Evolutionary conservation across 2,329 filamentous ascomycete species (phyloP), one percentile per base, ranked within the genome.

Genomic region (Coniochaeta sp.): DNA sequence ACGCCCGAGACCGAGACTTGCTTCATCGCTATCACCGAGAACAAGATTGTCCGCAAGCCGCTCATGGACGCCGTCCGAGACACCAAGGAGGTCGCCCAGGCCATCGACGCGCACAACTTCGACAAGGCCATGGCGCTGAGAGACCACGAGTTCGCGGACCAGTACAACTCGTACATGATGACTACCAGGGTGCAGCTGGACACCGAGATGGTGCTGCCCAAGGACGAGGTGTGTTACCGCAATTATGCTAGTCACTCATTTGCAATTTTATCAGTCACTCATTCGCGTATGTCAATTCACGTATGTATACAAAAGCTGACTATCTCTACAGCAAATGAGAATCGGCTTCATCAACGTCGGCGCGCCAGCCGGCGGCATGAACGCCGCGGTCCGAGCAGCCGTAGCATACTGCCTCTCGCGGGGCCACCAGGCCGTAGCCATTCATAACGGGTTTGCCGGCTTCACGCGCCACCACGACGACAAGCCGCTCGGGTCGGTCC

Each of bases 271-370:
- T 19, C 28, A 24, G 9, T 32, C 30, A 32, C 17, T 42, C n/a
- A n/a, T n/a, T n/a, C n/a, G n/a, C n/a, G n/a, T n/a, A n/a, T n/a
- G n/a, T n/a, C n/a, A n/a, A n/a, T n/a, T n/a, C n/a, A n/a, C n/a
- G n/a, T n/a, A n/a, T n/a, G 9, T 4, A 26, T 19, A 8, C 14
- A 5, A 19, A 34, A 56, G 55, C 71, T 79, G 61, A 79, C 66
- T 7, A 42, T 40, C n/a, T 40, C 40, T 26, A 17, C 64, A 93
- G 89, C 86, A 88, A 66, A 92, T 98, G 90, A 88, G 87, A 65
- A 90, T 99, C 69, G 95, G 91, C 56, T 96, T 99, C 70, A 91
- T 99, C 75, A 96, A 98, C 69, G 93, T 98, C 26, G 95, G 95
- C 69, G 95, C 95, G 14, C 95, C 95, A 8, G 95, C 95, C 32